Evolutionary conservation across 108 stramenopile genomes (phyloP).

Genomic region (Seminavis robusta): DNA sequence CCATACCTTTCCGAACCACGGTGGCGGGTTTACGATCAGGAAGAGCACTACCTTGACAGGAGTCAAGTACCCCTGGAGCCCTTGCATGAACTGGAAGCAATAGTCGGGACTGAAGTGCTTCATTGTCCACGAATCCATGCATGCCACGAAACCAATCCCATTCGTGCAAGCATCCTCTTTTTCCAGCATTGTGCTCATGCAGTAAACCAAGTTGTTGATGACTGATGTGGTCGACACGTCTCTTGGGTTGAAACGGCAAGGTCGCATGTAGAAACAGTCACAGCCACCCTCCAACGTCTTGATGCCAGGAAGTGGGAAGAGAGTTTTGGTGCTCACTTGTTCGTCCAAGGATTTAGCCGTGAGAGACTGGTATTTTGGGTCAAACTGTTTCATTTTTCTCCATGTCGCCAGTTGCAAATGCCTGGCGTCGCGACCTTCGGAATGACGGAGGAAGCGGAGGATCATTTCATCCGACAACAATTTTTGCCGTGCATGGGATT

Average conservation of each 20-base stretch:
- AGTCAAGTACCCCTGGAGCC: constrained; percentile 33
- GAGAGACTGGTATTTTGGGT: too few species aligned
- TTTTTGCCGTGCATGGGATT: too few species aligned
- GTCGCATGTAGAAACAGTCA: constrained; percentile 46
- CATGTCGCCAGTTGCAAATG: too few species aligned
- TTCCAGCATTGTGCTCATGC: constrained; percentile 42
- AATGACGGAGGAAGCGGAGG: too few species aligned
- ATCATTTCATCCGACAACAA: too few species aligned
- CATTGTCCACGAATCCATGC: constrained; percentile 51
- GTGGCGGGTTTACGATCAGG: constrained; percentile 55
- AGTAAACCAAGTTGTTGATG: constrained; percentile 48
- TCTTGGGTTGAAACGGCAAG: constrained; percentile 38
- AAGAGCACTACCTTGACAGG: constrained; percentile 36
- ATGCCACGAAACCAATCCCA: constrained; percentile 52
- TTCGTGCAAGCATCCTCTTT: constrained; percentile 28
- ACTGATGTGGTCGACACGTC: constrained; percentile 22
- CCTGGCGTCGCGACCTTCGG: too few species aligned
- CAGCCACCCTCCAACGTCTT: constrained; percentile 28
- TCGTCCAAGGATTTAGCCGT: too few species aligned
- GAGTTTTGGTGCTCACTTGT: too few species aligned
- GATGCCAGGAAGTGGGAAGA: constrained; percentile 46
- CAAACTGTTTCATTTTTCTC: too few species aligned
- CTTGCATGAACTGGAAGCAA: constrained; percentile 39
- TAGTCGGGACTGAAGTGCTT: constrained; percentile 38
- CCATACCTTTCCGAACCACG: constrained; percentile 48